A percentile compares a stretch with the other conserved stretches of the same genome.
Conservation (phyloP, 345 rosid species). For the Pelargonium nanum region DNA sequence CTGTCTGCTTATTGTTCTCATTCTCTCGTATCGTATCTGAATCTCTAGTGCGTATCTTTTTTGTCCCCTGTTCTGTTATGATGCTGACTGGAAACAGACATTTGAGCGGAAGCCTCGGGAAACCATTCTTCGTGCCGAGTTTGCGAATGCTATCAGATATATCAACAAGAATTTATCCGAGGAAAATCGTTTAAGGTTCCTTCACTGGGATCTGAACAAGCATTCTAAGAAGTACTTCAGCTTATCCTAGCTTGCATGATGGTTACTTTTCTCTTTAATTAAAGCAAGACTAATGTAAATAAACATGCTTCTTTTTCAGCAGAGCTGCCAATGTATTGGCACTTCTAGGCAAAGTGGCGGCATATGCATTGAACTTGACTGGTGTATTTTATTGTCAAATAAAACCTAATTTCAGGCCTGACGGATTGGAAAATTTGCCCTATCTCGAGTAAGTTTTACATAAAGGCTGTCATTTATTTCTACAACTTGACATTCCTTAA, state of each 20-base stretch:
- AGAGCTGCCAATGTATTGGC: constrained; percentile 62
- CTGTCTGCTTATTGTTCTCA: background rate
- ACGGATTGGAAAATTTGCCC: constrained; percentile 27
- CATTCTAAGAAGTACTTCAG: constrained; percentile 53
- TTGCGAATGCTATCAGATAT: constrained; percentile 58
- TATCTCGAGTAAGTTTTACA: constrained; percentile 39
- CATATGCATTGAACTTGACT: constrained; percentile 58
- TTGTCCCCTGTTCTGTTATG: constrained; percentile 9
- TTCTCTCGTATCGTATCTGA: constrained; percentile 7
- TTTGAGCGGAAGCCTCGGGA: constrained; percentile 87
- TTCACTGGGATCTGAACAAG: constrained; percentile 80
- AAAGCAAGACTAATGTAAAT: constrained; percentile 10
- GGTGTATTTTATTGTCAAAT: constrained; percentile 67
- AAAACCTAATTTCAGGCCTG: constrained; percentile 27
- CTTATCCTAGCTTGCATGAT: constrained; percentile 1
- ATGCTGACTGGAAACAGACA: constrained; percentile 35
- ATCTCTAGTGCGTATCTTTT: constrained; percentile 8
- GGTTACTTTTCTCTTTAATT: background rate
- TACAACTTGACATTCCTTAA: too few species aligned
- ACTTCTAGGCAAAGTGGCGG: constrained; percentile 56
- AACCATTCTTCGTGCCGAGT: constrained; percentile 72
- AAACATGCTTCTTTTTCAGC: constrained; percentile 21
- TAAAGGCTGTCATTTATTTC: background rate
- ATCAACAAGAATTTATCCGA: constrained; percentile 50
- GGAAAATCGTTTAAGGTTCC: constrained; percentile 65